A percentile compares a stretch with the other conserved stretches of the same genome.
phyloP scores from a whole-genome alignment of 2,329 filamentous ascomycete species.

The Dothideomycetes sp. region DNA sequence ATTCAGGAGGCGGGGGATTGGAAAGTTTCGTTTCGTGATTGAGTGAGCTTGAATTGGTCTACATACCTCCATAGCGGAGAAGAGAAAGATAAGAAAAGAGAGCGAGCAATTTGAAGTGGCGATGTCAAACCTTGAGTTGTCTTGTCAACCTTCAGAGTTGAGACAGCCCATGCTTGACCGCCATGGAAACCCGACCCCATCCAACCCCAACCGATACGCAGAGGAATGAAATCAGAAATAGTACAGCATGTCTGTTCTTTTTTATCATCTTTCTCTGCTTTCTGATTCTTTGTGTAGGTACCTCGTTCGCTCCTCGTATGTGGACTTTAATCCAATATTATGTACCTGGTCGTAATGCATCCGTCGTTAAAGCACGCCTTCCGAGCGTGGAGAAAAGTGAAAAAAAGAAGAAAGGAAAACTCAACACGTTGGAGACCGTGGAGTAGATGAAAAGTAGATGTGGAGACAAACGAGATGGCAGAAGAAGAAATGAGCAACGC shows the following conservation, averaged over 20 bases:
- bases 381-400: constrained; percentile 2
- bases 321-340: constrained; percentile 7
- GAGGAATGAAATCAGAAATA: neutral
- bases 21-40: constrained; percentile 7
- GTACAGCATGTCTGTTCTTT: constrained; percentile 6
- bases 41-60: constrained; percentile 8
- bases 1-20: neutral
- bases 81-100: neutral
- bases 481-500: constrained; percentile 1
- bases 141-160: constrained; percentile 1
- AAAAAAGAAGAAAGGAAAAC: constrained; percentile 1
- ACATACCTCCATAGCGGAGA: constrained; percentile 10
- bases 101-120: constrained; percentile 6
- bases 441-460: no score
- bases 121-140: constrained; percentile 7
- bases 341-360: neutral
- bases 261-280: constrained; percentile 9
- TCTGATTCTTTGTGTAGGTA: constrained; percentile 1
- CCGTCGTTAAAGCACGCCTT: constrained; percentile 3
- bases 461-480: neutral
- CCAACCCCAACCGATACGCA: constrained; percentile 5
- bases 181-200: constrained; percentile 7
- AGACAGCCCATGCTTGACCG: no score
- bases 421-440: constrained; percentile 9
- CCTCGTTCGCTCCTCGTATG: neutral